Conservation (phyloP, 2,329 filamentous ascomycete genomes). For the Pseudopyrenochaeta lycopersici region DNA sequence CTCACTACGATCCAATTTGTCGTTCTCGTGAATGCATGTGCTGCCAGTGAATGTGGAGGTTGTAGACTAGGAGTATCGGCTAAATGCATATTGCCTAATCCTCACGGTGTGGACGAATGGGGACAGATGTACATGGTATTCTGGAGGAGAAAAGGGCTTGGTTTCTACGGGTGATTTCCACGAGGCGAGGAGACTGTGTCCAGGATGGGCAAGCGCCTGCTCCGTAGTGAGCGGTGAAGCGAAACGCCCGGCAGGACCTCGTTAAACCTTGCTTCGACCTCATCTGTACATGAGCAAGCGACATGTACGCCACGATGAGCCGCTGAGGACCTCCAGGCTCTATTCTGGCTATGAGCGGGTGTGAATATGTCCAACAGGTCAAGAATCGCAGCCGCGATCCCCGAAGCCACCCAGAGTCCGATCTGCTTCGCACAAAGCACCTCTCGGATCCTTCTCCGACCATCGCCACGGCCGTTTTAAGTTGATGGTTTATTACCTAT, state of each 20-base stretch:
- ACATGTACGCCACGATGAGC: background rate
- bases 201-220: constrained; percentile 15
- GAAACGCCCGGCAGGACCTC: constrained; percentile 10
- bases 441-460: background rate
- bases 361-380: background rate
- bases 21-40: background rate
- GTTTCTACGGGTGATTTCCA: constrained; percentile 8
- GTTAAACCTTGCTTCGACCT: constrained; percentile 26
- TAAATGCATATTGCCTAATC: constrained; percentile 4
- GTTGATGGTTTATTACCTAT: background rate
- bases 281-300: constrained; percentile 9
- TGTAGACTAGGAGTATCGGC: constrained; percentile 2
- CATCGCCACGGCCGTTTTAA: background rate
- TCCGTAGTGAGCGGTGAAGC: constrained; percentile 18
- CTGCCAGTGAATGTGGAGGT: background rate
- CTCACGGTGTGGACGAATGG: background rate
- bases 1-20: constrained; percentile 12
- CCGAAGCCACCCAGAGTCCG: background rate
- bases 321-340: background rate
- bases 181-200: constrained; percentile 1
- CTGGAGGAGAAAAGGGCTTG: background rate
- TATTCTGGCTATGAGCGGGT: background rate
- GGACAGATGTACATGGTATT: constrained; percentile 6
- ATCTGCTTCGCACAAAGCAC: too few relatives aligned
- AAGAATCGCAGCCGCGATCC: background rate